Conservation (phyloP, 1,284 basidiomycete species). For the Boletus mariae region DNA sequence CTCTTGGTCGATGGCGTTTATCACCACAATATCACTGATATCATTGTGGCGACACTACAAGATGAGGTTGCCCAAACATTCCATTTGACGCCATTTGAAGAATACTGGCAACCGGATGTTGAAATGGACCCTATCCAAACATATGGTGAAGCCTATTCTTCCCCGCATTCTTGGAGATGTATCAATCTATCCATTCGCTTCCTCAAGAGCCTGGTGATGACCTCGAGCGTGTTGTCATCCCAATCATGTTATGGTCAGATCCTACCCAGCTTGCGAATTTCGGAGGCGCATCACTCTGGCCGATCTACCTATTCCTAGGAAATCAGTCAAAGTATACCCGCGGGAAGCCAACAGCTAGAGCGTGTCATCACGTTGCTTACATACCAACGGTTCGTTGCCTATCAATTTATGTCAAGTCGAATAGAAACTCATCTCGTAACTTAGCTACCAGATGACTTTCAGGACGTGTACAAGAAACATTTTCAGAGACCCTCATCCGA, state of each 20-base stretch:
- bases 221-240: background rate
- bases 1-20: background rate
- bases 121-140: background rate
- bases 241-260: slow-evolving; percentile 25
- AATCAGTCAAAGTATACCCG: slow-evolving; percentile 18
- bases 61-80: background rate
- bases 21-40: background rate
- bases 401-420: background rate
- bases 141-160: background rate
- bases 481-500: background rate
- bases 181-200: background rate
- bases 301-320: slow-evolving; percentile 28
- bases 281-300: slow-evolving; percentile 24
- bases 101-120: background rate
- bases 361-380: background rate
- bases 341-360: slow-evolving; percentile 7
- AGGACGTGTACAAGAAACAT: background rate
- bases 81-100: background rate
- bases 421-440: background rate
- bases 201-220: background rate
- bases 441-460: background rate
- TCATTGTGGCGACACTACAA: background rate
- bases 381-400: background rate
- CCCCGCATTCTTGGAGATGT: background rate
- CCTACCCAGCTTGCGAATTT: slow-evolving; percentile 23